Evolutionary conservation across 2,329 filamentous ascomycete genomes (phyloP), one percentile per base, ranked within the genome.

Genomic region (Fusarium siculi): DNA sequence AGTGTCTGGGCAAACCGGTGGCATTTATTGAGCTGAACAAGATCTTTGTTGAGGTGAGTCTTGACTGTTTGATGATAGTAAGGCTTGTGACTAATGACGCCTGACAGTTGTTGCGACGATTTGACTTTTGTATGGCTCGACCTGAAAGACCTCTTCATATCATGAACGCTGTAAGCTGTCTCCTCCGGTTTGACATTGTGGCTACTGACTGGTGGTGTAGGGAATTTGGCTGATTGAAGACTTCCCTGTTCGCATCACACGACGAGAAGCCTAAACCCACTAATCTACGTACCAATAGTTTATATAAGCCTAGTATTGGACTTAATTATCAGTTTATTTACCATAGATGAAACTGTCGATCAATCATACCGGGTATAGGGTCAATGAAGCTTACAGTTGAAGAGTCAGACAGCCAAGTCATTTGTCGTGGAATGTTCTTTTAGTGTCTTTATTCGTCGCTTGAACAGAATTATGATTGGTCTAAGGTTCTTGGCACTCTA

Each of bases 1-100:
- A 79, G 37, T 85, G 84, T 30, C 67, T 84, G 1, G 83, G 83
- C 0, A 81, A 81, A 28, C 76, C 79, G 0, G 78, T 84, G 15
- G 83, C 84, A 1, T 62, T 79, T 23, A 78, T 85, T 37, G 82
- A 85, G 56, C 19, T 84, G 32, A 79, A 79, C 30, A 81, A 82
- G 68, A 70, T 78, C 4, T 76, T 84, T 23, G 83, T 85, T 28
- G 85, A 87, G 79, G 82, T 85, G 83, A 7, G 70, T 71, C 2
- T 11, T 5, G 18, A 16, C 44, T 8, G 6, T 4, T 9, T 11
- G 19, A 0, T 11, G 19, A 0, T 2, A 9, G 6, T 1, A 16
- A 30, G 19, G 1, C 6, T 11, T 16, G 12, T 25, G 28, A 23
- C 62, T 67, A 21, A 71, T 4, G 0, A 7, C 1, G 1, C 32